Base-by-base conservation (phyloP, 345 rosid species). In the Corchorus olitorius region DNA sequence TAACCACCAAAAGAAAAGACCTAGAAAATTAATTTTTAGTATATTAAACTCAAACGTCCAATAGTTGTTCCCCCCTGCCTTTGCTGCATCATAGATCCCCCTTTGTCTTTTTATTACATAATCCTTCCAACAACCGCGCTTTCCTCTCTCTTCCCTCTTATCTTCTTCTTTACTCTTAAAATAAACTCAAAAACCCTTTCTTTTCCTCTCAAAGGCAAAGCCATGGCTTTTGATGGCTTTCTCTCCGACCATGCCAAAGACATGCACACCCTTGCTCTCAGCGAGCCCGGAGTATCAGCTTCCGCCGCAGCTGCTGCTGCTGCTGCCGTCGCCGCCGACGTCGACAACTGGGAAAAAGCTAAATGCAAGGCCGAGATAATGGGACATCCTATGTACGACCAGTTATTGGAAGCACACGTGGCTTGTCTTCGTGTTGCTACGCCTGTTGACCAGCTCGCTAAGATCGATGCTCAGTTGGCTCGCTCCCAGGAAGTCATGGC, bases 361-460 rank as follows among this genome's bases (percentile, higher is more conserved):
- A 87, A 76, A 74, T 62, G 80, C 41, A 87, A 84, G 76, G 89
- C 88, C 45, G 82, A 79, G 68, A 77, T 87, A 75, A 61, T 87
- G 48, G 82, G 82, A 1, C 89, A 87, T 48, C 89, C 88, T 14
- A 67, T 87, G 61, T 87, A 83, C 76, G 89, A 87, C 8, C 89
- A 87, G 72, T 65, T 84, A 55, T 37, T 70, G 61, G 74, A 70
- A 17, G 74, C 74, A 35, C 74, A 70, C 10, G 74, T 70, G 4
- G 60, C 61, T 37, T 70, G 74, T n/a, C 61, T 70, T 0, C 74
- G 74, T 53, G 74, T 70, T 52, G 74, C 74, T 4, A 70, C 74
- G 6, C 74, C 74, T 70, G 74, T 70, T 70, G 74, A 70, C 48
- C 61, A 70, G 61, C 61, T 70, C 1, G 60, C 74, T 70, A 56